Percentiles rank a stretch among this genome's conserved stretches.
These are phyloP conservation scores for Paramarasmius palmivorus DNA, from an alignment of 1,284 basidiomycete species.

Conservation along the genomic window DNA sequence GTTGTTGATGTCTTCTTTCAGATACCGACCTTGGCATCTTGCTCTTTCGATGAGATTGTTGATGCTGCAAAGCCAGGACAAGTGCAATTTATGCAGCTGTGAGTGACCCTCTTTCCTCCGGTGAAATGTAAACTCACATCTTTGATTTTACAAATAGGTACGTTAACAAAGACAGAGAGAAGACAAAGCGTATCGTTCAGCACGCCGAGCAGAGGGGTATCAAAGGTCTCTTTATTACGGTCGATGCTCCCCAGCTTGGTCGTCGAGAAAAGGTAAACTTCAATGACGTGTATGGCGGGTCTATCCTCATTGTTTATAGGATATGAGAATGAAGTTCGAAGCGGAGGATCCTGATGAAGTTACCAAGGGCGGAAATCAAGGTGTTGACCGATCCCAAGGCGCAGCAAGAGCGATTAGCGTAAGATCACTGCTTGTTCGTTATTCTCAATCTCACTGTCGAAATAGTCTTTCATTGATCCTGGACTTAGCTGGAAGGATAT, in stretches of 20 bases:
- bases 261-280: slow-evolving; percentile 74
- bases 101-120: slow-evolving; percentile 20
- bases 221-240: slow-evolving; percentile 88
- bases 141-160: slow-evolving; percentile 47
- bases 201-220: slow-evolving; percentile 85
- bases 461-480: slow-evolving; percentile 91
- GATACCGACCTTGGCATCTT: slow-evolving; percentile 89
- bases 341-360: slow-evolving; percentile 80
- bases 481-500: slow-evolving; percentile 86
- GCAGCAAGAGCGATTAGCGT: slow-evolving; percentile 94
- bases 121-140: not conserved
- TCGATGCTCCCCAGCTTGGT: slow-evolving; percentile 92
- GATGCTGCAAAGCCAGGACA: slow-evolving; percentile 77
- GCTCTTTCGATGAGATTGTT: slow-evolving; percentile 89
- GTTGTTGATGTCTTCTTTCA: slow-evolving; percentile 27
- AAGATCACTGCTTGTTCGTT: slow-evolving; percentile 25
- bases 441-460: slow-evolving; percentile 6
- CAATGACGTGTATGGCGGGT: not conserved
- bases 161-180: slow-evolving; percentile 82
- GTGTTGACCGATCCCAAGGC: slow-evolving; percentile 84
- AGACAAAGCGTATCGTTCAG: slow-evolving; percentile 82
- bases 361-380: slow-evolving; percentile 51
- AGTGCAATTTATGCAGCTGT: slow-evolving; percentile 80
- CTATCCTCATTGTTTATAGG: slow-evolving; percentile 39
- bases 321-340: slow-evolving; percentile 96